Conservation (phyloP, 1,139 yeast genomes). For the Suhomyces wounanorum region DNA sequence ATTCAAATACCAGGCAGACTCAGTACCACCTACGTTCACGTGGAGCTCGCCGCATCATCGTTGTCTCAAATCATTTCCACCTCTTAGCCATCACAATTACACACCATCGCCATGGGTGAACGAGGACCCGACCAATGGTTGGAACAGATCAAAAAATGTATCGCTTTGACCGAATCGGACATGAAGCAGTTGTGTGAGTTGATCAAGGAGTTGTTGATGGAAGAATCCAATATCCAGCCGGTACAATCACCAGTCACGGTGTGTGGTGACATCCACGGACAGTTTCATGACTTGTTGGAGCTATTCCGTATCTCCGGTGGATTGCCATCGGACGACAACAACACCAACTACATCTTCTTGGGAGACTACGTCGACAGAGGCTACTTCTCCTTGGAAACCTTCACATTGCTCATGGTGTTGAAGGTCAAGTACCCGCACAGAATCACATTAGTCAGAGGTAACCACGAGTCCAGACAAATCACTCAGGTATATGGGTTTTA, state of each 20-base stretch:
- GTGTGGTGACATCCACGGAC: slow-evolving; percentile 99
- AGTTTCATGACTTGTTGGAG: slow-evolving; percentile 91
- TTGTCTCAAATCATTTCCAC: background rate
- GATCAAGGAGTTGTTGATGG: slow-evolving; percentile 44
- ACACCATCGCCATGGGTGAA: slow-evolving; percentile 52
- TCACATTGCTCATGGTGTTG: slow-evolving; percentile 85
- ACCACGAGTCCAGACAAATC: slow-evolving; percentile 92
- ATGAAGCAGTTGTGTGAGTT: slow-evolving; percentile 96
- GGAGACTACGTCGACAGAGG: slow-evolving; percentile 99
- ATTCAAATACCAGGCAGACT: background rate
- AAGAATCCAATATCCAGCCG: slow-evolving; percentile 77
- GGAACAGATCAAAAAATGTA: slow-evolving; percentile 88
- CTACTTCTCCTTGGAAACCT: slow-evolving; percentile 89
- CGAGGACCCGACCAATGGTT: slow-evolving; percentile 97
- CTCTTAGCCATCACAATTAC: background rate
- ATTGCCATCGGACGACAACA: slow-evolving; percentile 56
- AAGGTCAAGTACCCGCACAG: slow-evolving; percentile 86
- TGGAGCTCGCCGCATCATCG: background rate
- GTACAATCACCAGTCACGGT: slow-evolving; percentile 95
- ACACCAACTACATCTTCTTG: slow-evolving; percentile 72
- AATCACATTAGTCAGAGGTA: slow-evolving; percentile 87
- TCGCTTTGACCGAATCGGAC: slow-evolving; percentile 85
- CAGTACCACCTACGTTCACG: background rate
- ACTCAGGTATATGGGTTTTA: slow-evolving; percentile 94
- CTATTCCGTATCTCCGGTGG: slow-evolving; percentile 93